Base-by-base conservation (phyloP, 495 filamentous ascomycete species). In the Hyaloscypha variabilis region DNA sequence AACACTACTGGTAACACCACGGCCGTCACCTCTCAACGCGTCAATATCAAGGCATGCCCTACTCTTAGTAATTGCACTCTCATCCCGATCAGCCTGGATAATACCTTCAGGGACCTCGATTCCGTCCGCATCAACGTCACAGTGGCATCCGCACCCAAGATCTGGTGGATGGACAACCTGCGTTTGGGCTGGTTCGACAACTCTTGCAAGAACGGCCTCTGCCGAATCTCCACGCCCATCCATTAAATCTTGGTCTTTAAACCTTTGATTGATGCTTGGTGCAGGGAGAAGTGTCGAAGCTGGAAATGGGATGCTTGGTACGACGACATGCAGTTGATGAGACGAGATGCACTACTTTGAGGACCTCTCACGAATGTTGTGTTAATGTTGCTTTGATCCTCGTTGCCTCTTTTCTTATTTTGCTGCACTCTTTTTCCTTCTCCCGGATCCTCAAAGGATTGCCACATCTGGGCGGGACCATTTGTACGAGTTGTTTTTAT, bases 131-230 rank as follows among this genome's bases (percentile, higher is more conserved):
- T 73, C 34, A 70, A 69, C 30, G 58, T 66, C 36, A 71, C 69
- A 31, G 69, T 69, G 29, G 69, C 34, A 4, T 21, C 19, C 2
- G 31, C 64, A 8, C 69, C 71, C 6, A 66, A 67, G 62, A 66
- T 66, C 28, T 73, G 71, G 71, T 73, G 66, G 66, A 66, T 73
- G 66, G 71, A 73, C 59, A 69, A 73, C 58, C 30, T 73, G 19
- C 57, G 46, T 0, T 21, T 73, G 24, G 67, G 66, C 23, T 73
- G 71, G 71, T 68, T 21, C 57, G 51, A 73, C 67, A 68, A 68
- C 31, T 52, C 64, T 26, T 73, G 71, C 50, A 36, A 28, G 3
- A 46, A 59, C 28, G 69, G 69, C 6, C 25, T 66, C 17, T 71
- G 71, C 56, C 71, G 71, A 23, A 8, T 63, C 26, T 69, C 11